Percentiles rank a stretch among this genome's conserved stretches.
phyloP scores from a whole-genome alignment of 192 early-diverging fungal species.

The Kappamyces sp. region DNA sequence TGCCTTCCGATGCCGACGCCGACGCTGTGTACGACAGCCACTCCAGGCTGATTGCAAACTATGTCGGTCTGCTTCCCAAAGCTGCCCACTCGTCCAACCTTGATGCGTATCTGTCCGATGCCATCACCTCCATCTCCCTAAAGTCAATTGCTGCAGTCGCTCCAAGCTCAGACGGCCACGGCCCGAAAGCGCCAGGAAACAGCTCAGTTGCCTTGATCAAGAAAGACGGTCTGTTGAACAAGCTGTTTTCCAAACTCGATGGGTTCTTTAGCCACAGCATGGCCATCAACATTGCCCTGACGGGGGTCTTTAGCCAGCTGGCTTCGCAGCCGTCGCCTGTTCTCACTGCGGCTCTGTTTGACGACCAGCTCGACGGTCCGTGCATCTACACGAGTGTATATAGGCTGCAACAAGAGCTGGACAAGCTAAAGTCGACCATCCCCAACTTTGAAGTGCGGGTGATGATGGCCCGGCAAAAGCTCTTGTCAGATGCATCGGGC shows the following conservation, averaged over 20 bases:
- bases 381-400: slow-evolving; percentile 62
- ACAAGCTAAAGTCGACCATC: slow-evolving; percentile 53
- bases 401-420: slow-evolving; percentile 61
- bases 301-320: slow-evolving; percentile 81
- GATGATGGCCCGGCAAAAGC: slow-evolving; percentile 43
- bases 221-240: slow-evolving; percentile 22
- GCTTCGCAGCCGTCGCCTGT: slow-evolving; percentile 46
- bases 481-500: neutral
- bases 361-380: slow-evolving; percentile 32
- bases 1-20: slow-evolving; percentile 22
- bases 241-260: slow-evolving; percentile 36
- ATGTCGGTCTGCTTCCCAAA: slow-evolving; percentile 7
- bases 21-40: neutral
- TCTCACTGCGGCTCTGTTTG: slow-evolving; percentile 33
- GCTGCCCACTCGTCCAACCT: neutral
- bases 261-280: slow-evolving; percentile 80
- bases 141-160: too few relatives aligned
- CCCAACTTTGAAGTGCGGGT: slow-evolving; percentile 55
- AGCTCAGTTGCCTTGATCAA: neutral
- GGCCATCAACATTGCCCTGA: slow-evolving; percentile 85
- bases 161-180: neutral
- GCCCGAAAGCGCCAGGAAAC: neutral
- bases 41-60: neutral
- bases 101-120: slow-evolving; percentile 12
- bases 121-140: slow-evolving; percentile 2